A percentile compares a stretch with the other conserved stretches of the same genome.
phyloP scores from a whole-genome alignment of 306 rosid genomes.

The Lablab purpureus region DNA sequence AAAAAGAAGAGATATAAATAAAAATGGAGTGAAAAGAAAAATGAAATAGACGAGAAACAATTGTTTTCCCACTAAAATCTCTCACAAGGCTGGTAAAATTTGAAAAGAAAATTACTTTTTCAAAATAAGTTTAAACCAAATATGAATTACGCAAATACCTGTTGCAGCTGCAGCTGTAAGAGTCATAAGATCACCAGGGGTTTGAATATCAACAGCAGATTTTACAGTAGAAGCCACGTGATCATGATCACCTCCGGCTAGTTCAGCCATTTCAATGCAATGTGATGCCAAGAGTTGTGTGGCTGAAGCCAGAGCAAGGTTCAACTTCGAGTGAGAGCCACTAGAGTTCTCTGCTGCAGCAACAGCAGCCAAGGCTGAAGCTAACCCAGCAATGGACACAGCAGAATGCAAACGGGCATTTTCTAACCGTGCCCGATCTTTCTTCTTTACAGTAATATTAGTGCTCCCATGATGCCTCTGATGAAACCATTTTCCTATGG shows the following conservation, averaged over 20 bases:
- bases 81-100: not conserved
- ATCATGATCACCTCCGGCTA: constrained; percentile 70
- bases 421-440: constrained; percentile 73
- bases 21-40: not conserved
- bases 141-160: constrained; percentile 50
- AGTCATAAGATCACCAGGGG: constrained; percentile 82
- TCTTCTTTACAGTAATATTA: constrained; percentile 55
- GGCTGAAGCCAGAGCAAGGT: constrained; percentile 73
- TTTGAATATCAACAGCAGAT: constrained; percentile 76
- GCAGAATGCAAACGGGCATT: constrained; percentile 78
- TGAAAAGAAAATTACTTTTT: not conserved
- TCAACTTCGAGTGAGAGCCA: constrained; percentile 61
- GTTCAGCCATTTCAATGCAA: constrained; percentile 83
- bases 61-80: not conserved
- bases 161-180: constrained; percentile 93
- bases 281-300: constrained; percentile 85
- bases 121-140: not conserved
- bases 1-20: too few species aligned
- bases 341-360: constrained; percentile 62
- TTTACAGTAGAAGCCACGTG: constrained; percentile 62
- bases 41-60: not conserved
- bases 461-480: constrained; percentile 58
- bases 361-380: constrained; percentile 84
- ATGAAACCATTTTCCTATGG: constrained; percentile 87
- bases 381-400: constrained; percentile 80